These are phyloP conservation scores for Neurospora sp. DNA, from an alignment of 495 filamentous ascomycete genomes.

Conservation along the genomic window DNA sequence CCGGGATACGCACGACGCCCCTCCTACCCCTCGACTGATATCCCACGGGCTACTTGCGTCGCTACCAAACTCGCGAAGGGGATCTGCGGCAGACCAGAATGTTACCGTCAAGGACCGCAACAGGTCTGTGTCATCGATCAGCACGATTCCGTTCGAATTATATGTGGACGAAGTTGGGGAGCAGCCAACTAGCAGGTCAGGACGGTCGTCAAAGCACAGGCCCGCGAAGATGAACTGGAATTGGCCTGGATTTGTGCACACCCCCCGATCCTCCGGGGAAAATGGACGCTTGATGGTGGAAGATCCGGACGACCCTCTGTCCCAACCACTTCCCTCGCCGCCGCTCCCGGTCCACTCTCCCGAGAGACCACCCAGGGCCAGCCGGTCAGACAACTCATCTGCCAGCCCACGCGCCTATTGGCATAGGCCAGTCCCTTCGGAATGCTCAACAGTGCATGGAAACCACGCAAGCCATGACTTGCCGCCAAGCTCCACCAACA, in stretches of 20 bases:
- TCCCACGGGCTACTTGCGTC: constrained; percentile 33
- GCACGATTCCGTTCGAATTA: constrained; percentile 12
- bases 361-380: background rate
- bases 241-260: constrained; percentile 20
- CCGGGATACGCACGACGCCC: constrained; percentile 10
- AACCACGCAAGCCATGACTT: background rate
- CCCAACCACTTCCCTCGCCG: background rate
- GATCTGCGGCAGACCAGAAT: constrained; percentile 15
- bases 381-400: background rate
- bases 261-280: constrained; percentile 2
- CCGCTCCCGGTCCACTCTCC: constrained; percentile 10
- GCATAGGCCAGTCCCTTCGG: constrained; percentile 1
- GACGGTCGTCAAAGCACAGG: background rate
- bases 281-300: constrained; percentile 7
- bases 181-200: constrained; percentile 1
- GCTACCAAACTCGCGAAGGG: constrained; percentile 17
- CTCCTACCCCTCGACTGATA: constrained; percentile 27
- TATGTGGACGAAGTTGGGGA: background rate
- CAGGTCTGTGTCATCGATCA: constrained; percentile 22
- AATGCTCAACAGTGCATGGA: background rate
- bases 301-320: constrained; percentile 7
- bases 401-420: background rate
- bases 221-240: constrained; percentile 24
- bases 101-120: constrained; percentile 15
- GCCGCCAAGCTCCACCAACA: background rate